phyloP scores from a whole-genome alignment of 2,329 filamentous ascomycete genomes.

The Sclerotinia glacialis region DNA sequence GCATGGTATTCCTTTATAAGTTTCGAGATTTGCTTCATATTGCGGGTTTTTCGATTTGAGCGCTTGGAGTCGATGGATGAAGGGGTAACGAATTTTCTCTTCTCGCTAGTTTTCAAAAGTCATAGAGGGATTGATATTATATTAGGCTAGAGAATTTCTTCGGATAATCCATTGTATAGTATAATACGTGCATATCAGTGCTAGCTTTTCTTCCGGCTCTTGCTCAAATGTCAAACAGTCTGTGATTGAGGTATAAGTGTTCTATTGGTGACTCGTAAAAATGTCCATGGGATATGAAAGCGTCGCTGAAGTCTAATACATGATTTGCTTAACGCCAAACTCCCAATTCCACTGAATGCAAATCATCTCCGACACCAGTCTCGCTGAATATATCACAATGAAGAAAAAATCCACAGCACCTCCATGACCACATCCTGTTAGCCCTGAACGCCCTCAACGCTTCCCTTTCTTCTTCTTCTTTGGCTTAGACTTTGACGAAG shows the following conservation, averaged over 20 bases:
- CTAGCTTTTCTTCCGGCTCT: not conserved
- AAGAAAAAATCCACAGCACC: too few species aligned
- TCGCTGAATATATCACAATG: not conserved
- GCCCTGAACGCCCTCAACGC: constrained; percentile 20
- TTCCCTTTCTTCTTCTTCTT: constrained; percentile 45
- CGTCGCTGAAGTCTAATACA: not conserved
- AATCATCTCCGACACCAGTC: not conserved
- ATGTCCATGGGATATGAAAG: not conserved
- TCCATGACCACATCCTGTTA: not conserved
- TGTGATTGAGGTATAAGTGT: not conserved
- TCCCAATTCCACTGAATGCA: not conserved
- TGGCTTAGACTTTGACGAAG: constrained; percentile 25
- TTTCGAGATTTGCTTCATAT: not conserved
- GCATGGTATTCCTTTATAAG: constrained; percentile 64
- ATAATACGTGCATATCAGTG: not conserved
- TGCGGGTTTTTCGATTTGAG: not conserved
- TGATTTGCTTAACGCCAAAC: constrained; percentile 8
- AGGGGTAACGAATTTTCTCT: not conserved
- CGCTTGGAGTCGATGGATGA: constrained; percentile 10
- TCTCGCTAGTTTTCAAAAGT: not conserved
- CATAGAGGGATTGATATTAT: not conserved
- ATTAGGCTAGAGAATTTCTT: not conserved
- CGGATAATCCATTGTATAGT: not conserved
- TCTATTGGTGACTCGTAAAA: not conserved
- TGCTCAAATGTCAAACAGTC: not conserved